Evolutionary conservation across 164 flowering plant genomes (phyloP).

Genomic region (Umbellularia californica): DNA sequence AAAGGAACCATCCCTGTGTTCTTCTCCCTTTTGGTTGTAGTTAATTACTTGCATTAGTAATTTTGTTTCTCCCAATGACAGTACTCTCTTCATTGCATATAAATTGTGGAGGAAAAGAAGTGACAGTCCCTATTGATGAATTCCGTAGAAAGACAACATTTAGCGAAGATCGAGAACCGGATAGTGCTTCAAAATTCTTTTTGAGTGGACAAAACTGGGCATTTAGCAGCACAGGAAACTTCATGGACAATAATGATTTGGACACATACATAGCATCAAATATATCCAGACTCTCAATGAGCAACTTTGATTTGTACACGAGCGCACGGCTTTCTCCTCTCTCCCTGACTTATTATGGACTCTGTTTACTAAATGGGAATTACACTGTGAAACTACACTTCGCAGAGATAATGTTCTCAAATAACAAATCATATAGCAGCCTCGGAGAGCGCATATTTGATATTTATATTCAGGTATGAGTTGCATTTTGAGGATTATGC

Average conservation of each 20-base stretch:
- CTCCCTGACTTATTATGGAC: constrained; percentile 58
- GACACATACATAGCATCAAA: constrained; percentile 19
- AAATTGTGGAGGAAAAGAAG: constrained; percentile 70
- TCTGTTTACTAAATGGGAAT: constrained; percentile 48
- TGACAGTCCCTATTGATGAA: constrained; percentile 10
- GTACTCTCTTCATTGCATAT: constrained; percentile 48
- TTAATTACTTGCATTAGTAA: constrained; percentile 12
- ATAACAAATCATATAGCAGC: constrained; percentile 39
- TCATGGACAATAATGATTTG: constrained; percentile 29
- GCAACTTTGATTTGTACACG: constrained; percentile 26
- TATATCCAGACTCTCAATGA: constrained; percentile 20
- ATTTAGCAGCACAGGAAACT: constrained; percentile 64
- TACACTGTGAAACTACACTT: constrained; percentile 59
- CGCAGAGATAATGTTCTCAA: constrained; percentile 53
- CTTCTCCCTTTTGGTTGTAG: background rate
- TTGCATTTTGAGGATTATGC: background rate
- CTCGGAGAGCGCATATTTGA: constrained; percentile 71
- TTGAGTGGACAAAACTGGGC: constrained; percentile 40
- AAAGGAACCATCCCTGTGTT: background rate
- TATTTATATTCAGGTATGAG: constrained; percentile 57
- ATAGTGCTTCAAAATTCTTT: constrained; percentile 42
- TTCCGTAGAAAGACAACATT: constrained; percentile 25
- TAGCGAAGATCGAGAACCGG: constrained; percentile 47
- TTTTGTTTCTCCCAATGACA: constrained; percentile 16
- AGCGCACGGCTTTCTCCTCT: constrained; percentile 53